Conservation (phyloP, 2,329 filamentous ascomycete genomes). For the Macrophomina pseudophaseolina region DNA sequence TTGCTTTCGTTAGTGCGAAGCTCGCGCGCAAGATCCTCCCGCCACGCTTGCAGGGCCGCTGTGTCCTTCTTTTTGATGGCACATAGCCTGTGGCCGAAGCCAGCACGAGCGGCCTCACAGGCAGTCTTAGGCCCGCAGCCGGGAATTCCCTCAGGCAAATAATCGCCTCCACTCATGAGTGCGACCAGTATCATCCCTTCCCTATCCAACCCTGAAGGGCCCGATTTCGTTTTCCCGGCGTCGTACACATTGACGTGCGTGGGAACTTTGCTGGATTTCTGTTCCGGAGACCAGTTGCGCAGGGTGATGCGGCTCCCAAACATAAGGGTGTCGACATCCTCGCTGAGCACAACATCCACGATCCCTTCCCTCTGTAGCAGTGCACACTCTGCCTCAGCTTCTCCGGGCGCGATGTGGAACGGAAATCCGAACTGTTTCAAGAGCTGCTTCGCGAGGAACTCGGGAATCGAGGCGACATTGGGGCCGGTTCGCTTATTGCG, state of each 20-base stretch:
- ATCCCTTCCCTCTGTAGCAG: conserved; percentile 74
- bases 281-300: conserved; percentile 82
- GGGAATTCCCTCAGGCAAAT: conserved; percentile 83
- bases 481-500: conserved; percentile 75
- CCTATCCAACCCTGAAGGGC: conserved; percentile 69
- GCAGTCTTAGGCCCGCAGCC: conserved; percentile 88
- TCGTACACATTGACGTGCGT: conserved; percentile 89
- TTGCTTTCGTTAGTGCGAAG: conserved; percentile 82
- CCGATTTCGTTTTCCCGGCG: conserved; percentile 60
- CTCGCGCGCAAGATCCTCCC: conserved; percentile 72
- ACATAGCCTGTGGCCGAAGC: conserved; percentile 80
- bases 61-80: conserved; percentile 65
- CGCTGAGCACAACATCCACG: conserved; percentile 91
- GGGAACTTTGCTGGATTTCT: conserved; percentile 66
- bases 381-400: conserved; percentile 96
- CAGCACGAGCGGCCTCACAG: conserved; percentile 85
- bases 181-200: conserved; percentile 94
- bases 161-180: conserved; percentile 94
- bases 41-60: conserved; percentile 70
- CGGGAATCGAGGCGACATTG: conserved; percentile 68
- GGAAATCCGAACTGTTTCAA: conserved; percentile 85
- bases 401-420: conserved; percentile 85
- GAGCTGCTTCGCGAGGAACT: conserved; percentile 79
- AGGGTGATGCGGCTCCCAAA: conserved; percentile 84
- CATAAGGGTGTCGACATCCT: conserved; percentile 98